Evolutionary conservation across 1,139 yeast species (phyloP), one percentile per base, ranked within the genome.

Genomic region (Lodderomyces pseudojiufengensis): DNA sequence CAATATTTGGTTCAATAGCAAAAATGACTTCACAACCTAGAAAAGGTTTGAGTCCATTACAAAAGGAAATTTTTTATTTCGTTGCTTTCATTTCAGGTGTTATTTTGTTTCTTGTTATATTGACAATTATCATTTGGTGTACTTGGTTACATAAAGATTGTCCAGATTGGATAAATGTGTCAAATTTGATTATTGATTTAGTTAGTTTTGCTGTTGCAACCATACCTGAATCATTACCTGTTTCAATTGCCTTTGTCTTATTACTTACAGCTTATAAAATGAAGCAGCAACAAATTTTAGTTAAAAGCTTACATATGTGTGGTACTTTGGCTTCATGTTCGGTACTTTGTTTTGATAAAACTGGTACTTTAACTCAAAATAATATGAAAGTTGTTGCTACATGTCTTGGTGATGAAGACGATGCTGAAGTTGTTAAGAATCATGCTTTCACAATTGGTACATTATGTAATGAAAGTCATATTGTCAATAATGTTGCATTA

Each of bases 61-160:
- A 61, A 43, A 48, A 43, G 38, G 66, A 61, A 44, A 49, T 61
- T 18, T 46, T 60, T 22, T 44, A 62, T 31, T 61, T 61, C 39
- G 62, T 61, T 14, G 39, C 44, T 4, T 45, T 57, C 20, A 49
- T 55, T 9, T 46, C 50, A 5, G 18, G 34, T 3, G 46, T 60
- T 9, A 59, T 61, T 36, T 34, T 60, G 5, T 13, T 38, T 9
- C 50, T 61, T 39, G 48, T 54, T 10, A 48, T 61, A 5, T 35
- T 60, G 14, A 45, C 59, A 9, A 30, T 46, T 41, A 55, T 70
- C 29, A 48, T 70, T 11, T 74, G 78, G 78, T 76, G 62, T 36
- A 66, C 66, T n/a, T 73, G 72, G 63, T 43, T 61, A 13, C 52
- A 54, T 28, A 43, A 50, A 18, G 38, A 36, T 8, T 53, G 59